These are phyloP conservation scores for Tulasnella sp. DNA, from an alignment of 768 basidiomycete species.

Conservation along the genomic window DNA sequence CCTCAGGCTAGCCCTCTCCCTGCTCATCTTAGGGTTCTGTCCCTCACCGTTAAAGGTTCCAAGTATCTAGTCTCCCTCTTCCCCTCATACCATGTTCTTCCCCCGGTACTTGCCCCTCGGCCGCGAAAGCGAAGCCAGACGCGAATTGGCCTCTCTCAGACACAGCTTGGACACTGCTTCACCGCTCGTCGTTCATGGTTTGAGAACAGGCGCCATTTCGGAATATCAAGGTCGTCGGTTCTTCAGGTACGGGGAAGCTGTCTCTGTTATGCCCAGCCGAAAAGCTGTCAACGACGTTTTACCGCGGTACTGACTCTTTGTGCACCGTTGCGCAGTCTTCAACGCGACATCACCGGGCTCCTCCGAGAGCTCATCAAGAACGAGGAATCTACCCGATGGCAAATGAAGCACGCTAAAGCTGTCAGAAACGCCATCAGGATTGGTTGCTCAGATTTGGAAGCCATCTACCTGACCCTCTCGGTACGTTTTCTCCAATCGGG, in stretches of 20 bases:
- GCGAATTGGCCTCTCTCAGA: slow-evolving; percentile 21
- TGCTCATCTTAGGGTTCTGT: neutral
- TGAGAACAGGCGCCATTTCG: slow-evolving; percentile 20
- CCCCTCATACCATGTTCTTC: slow-evolving; percentile 4
- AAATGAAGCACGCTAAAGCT: slow-evolving; percentile 23
- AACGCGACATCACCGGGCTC: slow-evolving; percentile 24
- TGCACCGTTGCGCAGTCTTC: slow-evolving; percentile 2
- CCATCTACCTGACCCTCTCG: slow-evolving; percentile 22
- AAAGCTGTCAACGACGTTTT: neutral
- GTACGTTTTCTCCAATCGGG: neutral
- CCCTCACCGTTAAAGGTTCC: neutral
- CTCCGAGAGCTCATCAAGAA: slow-evolving; percentile 23
- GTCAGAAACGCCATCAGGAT: slow-evolving; percentile 25
- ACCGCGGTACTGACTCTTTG: neutral
- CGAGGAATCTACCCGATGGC: slow-evolving; percentile 23
- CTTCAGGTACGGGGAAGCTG: slow-evolving; percentile 25
- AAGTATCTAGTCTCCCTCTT: neutral
- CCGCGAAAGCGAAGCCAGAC: slow-evolving; percentile 22
- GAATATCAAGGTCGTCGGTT: slow-evolving; percentile 24
- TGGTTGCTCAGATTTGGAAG: slow-evolving; percentile 24
- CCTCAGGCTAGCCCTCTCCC: neutral
- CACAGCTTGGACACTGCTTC: slow-evolving; percentile 25
- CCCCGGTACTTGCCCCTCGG: slow-evolving; percentile 22
- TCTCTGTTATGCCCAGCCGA: neutral
- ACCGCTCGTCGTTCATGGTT: slow-evolving; percentile 23